Evolutionary conservation across 208 protist species (phyloP).

Genomic region (Lotmaria passim): DNA sequence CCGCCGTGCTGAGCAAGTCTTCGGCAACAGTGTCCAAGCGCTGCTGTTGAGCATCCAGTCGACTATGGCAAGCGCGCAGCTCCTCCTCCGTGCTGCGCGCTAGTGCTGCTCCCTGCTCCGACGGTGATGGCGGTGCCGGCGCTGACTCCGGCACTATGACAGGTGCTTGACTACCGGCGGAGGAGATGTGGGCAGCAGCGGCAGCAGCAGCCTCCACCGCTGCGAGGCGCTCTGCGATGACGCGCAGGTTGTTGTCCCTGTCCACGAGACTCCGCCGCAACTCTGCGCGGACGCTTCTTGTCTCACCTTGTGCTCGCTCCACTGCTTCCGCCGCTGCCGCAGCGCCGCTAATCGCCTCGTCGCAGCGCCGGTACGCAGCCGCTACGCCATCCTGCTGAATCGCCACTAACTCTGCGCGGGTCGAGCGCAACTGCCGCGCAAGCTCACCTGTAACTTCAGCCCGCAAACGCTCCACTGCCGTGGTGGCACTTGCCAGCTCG

Average conservation of each 20-base stretch:
- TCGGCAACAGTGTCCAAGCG: conserved; percentile 4
- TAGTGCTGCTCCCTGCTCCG: neutral
- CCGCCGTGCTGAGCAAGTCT: neutral
- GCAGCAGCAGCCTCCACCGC: conserved; percentile 5
- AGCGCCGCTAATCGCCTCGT: neutral
- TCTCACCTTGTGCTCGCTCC: neutral
- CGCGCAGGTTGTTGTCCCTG: neutral
- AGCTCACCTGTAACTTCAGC: neutral
- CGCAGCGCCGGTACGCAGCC: neutral
- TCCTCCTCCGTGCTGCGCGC: conserved; percentile 3
- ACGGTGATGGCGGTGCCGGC: neutral
- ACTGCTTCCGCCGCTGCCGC: neutral
- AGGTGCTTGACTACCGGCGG: neutral
- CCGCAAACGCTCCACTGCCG: conserved; percentile 4
- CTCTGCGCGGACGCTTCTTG: neutral
- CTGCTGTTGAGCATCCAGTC: conserved; percentile 19
- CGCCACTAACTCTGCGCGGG: conserved; percentile 12
- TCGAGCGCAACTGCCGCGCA: neutral
- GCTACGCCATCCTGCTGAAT: conserved; percentile 13
- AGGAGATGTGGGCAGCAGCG: neutral
- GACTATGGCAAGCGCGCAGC: conserved; percentile 7
- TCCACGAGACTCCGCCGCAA: neutral
- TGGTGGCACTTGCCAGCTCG: neutral
- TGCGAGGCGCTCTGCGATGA: conserved; percentile 1
- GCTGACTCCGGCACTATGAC: neutral